Percentiles rank a stretch among this genome's conserved stretches.
These are phyloP conservation scores for Xylariaceae sp. DNA, from an alignment of 2,329 filamentous ascomycete genomes.

Conservation along the genomic window DNA sequence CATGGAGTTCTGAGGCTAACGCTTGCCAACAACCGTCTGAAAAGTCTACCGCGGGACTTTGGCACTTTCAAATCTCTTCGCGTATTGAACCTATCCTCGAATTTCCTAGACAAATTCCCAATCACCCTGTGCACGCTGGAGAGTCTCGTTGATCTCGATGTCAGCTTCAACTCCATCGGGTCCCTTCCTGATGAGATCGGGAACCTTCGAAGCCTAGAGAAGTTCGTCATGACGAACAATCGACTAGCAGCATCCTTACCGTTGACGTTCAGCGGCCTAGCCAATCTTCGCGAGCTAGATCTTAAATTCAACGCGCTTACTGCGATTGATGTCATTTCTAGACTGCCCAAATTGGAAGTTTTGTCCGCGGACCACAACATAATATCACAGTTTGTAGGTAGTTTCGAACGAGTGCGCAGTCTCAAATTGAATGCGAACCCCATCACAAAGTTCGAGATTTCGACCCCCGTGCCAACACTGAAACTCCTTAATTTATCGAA, in stretches of 20 bases:
- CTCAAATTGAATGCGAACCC: slow-evolving; percentile 94
- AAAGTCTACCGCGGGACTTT: slow-evolving; percentile 80
- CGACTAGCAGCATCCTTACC: slow-evolving; percentile 79
- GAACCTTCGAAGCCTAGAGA: slow-evolving; percentile 78
- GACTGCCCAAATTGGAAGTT: slow-evolving; percentile 85
- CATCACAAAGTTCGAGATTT: slow-evolving; percentile 90
- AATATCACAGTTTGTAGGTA: slow-evolving; percentile 87
- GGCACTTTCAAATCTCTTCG: slow-evolving; percentile 79
- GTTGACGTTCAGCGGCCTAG: slow-evolving; percentile 72
- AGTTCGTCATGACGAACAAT: slow-evolving; percentile 96
- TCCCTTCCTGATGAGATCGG: slow-evolving; percentile 80
- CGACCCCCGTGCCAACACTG: slow-evolving; percentile 76
- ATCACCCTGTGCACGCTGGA: slow-evolving; percentile 82
- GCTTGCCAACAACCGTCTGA: slow-evolving; percentile 90
- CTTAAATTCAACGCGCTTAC: slow-evolving; percentile 91
- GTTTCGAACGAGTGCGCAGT: slow-evolving; percentile 83
- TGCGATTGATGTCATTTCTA: slow-evolving; percentile 85
- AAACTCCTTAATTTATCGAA: slow-evolving; percentile 89
- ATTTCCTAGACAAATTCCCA: slow-evolving; percentile 85
- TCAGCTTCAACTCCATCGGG: slow-evolving; percentile 94
- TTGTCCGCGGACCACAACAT: slow-evolving; percentile 91
- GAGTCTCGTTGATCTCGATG: slow-evolving; percentile 87
- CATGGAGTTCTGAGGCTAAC: slow-evolving; percentile 85
- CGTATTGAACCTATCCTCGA: slow-evolving; percentile 91
- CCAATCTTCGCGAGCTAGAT: slow-evolving; percentile 87